These are phyloP conservation scores for Cercospora citrullina DNA, from an alignment of 2,329 filamentous ascomycete genomes.

Conservation along the genomic window DNA sequence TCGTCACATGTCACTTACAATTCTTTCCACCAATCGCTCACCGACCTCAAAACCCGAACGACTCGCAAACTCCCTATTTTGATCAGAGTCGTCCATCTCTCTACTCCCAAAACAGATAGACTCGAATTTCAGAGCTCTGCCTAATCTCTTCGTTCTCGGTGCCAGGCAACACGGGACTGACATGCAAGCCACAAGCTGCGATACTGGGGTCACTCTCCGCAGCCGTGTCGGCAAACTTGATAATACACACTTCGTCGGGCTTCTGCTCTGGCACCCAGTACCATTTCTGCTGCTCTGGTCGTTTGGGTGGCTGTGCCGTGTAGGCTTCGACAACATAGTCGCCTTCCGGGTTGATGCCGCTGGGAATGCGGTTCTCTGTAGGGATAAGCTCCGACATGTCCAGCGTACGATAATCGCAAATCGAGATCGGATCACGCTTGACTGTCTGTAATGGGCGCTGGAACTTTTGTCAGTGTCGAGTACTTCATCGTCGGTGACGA, in stretches of 20 bases:
- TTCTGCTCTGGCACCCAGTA: slow-evolving; percentile 27
- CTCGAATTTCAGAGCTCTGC: slow-evolving; percentile 22
- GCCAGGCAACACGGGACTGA: slow-evolving; percentile 19
- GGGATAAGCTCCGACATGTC: slow-evolving; percentile 19
- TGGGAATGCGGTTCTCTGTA: slow-evolving; percentile 24
- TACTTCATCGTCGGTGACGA: not conserved
- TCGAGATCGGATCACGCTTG: slow-evolving; percentile 25
- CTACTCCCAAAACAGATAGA: slow-evolving; percentile 27
- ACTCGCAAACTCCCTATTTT: not conserved
- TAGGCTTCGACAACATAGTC: slow-evolving; percentile 24
- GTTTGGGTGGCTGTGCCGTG: slow-evolving; percentile 15
- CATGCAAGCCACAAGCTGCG: slow-evolving; percentile 22
- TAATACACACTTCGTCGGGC: slow-evolving; percentile 23
- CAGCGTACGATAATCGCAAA: slow-evolving; percentile 22
- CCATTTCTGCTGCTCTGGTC: slow-evolving; percentile 22
- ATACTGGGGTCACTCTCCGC: slow-evolving; percentile 14
- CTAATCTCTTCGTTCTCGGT: slow-evolving; percentile 19
- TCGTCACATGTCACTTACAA: not conserved
- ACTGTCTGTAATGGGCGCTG: slow-evolving; percentile 25
- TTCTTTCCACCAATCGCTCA: not conserved
- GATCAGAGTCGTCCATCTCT: not conserved
- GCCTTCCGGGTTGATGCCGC: slow-evolving; percentile 17
- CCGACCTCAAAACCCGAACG: no score
- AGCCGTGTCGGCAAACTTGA: slow-evolving; percentile 26
- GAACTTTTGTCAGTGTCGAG: not conserved